Evolutionary conservation across 352 stramenopile genomes (phyloP).

Genomic region (Globisporangium heterothallicum): DNA sequence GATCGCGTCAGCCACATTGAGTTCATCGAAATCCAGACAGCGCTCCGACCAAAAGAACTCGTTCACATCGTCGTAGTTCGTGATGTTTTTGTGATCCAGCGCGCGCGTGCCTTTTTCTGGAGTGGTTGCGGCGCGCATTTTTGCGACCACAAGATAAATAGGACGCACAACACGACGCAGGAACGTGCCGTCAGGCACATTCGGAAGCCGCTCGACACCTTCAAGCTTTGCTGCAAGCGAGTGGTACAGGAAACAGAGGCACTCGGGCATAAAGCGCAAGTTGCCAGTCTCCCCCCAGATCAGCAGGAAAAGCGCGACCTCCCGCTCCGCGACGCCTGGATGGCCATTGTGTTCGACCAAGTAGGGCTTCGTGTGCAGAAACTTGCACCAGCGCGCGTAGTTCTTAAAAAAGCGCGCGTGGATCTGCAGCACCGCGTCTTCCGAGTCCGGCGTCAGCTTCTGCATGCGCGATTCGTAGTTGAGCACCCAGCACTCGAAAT

Average conservation of each 20-base stretch:
- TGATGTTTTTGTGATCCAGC: slow-evolving; percentile 82
- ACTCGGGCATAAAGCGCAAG: slow-evolving; percentile 87
- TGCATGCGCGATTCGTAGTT: slow-evolving; percentile 75
- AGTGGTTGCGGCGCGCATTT: slow-evolving; percentile 43
- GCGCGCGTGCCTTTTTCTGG: slow-evolving; percentile 18
- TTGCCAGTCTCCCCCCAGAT: slow-evolving; percentile 85
- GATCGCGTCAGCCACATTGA: slow-evolving; percentile 71
- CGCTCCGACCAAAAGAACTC: slow-evolving; percentile 84
- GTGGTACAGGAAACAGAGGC: slow-evolving; percentile 86
- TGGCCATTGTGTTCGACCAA: slow-evolving; percentile 44
- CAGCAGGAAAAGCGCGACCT: slow-evolving; percentile 79
- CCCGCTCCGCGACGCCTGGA: slow-evolving; percentile 30
- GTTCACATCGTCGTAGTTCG: slow-evolving; percentile 89
- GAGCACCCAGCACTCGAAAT: slow-evolving; percentile 80
- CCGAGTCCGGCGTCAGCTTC: slow-evolving; percentile 27
- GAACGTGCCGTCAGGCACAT: slow-evolving; percentile 66
- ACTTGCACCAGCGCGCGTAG: slow-evolving; percentile 93
- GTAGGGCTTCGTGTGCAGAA: slow-evolving; percentile 84
- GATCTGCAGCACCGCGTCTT: slow-evolving; percentile 66
- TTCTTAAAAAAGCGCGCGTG: slow-evolving; percentile 94
- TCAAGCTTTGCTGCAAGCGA: slow-evolving; percentile 71
- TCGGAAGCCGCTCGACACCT: slow-evolving; percentile 44
- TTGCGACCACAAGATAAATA: slow-evolving; percentile 71
- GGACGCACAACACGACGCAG: slow-evolving; percentile 66
- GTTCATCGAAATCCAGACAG: slow-evolving; percentile 80